Conservation (phyloP, 1,284 basidiomycete species). For the Cutaneotrichosporon sp. region DNA sequence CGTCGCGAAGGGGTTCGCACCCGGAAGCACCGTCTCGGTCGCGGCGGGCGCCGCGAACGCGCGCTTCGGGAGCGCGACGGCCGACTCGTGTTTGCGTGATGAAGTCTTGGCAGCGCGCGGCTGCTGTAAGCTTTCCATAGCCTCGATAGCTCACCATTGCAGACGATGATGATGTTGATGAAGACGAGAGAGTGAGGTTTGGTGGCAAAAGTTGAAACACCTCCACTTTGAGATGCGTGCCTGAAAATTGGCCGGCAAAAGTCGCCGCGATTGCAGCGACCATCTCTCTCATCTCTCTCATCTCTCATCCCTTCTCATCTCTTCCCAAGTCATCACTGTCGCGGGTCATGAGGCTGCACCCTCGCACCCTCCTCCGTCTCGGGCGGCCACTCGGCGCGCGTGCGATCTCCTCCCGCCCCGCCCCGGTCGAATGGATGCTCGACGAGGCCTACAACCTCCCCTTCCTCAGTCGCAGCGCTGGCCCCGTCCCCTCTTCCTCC, state of each 20-base stretch:
- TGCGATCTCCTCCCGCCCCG: conserved; percentile 4
- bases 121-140: conserved; percentile 20
- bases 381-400: background rate
- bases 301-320: no score
- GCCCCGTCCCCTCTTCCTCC: conserved; percentile 30
- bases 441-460: background rate
- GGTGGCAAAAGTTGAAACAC: conserved; percentile 9
- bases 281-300: background rate
- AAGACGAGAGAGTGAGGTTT: conserved; percentile 3
- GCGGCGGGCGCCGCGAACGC: conserved; percentile 23
- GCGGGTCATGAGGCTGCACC: conserved; percentile 1
- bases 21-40: conserved; percentile 26
- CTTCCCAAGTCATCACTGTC: no score
- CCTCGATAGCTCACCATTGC: conserved; percentile 13
- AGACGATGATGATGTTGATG: background rate
- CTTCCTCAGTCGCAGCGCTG: background rate
- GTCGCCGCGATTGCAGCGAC: background rate
- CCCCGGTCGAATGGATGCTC: conserved; percentile 1
- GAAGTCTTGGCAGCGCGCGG: conserved; percentile 32
- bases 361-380: background rate
- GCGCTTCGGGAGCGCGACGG: conserved; percentile 31
- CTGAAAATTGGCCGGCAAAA: conserved; percentile 1
- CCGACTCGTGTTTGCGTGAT: conserved; percentile 28
- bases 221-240: background rate
- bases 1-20: conserved; percentile 10